These are phyloP conservation scores for Choiromyces venosus DNA, from an alignment of 495 filamentous ascomycete genomes.

Conservation along the genomic window DNA sequence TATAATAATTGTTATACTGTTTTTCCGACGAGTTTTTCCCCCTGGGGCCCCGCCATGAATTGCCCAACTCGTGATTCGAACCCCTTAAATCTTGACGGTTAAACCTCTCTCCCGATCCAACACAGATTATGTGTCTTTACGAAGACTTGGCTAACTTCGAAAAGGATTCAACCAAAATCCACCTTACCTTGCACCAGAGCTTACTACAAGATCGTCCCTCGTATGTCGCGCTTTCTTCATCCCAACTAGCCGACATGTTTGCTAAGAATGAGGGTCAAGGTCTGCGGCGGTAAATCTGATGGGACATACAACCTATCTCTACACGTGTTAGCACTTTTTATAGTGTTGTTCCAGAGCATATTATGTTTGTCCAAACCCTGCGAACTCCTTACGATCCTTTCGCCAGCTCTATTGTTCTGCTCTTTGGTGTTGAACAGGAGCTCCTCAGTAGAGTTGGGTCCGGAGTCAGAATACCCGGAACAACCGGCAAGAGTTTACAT, in stretches of 20 bases:
- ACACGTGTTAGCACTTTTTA: conserved; percentile 69
- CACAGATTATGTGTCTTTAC: not conserved
- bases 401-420: not conserved
- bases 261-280: conserved; percentile 19
- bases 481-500: not conserved
- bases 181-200: conserved; percentile 37
- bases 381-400: not conserved
- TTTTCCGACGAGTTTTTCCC: not conserved
- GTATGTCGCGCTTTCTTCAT: conserved; percentile 20
- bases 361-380: conserved; percentile 39
- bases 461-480: not conserved
- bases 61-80: conserved; percentile 39
- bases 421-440: not conserved
- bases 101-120: not conserved
- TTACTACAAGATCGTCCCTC: conserved; percentile 38
- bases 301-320: conserved; percentile 43
- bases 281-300: conserved; percentile 40
- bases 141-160: conserved; percentile 22
- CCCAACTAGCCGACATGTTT: conserved; percentile 1
- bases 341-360: conserved; percentile 67
- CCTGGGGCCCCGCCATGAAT: conserved; percentile 30
- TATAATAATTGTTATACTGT: not conserved
- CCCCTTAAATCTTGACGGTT: conserved; percentile 29
- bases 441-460: not conserved
- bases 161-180: conserved; percentile 40